Base-by-base conservation (phyloP, 2,329 filamentous ascomycete genomes). In the Pestalotiopsis sp. region DNA sequence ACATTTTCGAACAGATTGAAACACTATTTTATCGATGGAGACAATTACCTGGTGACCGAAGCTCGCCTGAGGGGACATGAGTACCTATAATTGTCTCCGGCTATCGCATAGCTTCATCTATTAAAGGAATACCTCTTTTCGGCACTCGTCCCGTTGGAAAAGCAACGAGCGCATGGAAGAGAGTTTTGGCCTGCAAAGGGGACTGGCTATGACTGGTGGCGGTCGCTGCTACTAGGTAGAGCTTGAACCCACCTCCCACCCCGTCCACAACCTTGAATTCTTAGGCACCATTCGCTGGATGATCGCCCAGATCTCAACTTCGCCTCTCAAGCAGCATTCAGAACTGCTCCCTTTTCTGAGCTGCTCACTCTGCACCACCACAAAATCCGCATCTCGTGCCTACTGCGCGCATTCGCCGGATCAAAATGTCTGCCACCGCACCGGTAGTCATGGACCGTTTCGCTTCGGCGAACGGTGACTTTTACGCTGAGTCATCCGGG, bases 401-500 rank as follows among this genome's bases (percentile, higher is more conserved):
- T 38, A n/a, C 12, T 58, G 17, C 36, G 17, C 45, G n/a, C 17
- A 49, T 25, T 27, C 56, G 41, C 17, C 27, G 9, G 11, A 27
- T n/a, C 14, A 69, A 52, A 31, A 77, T 77, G 74, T 73, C 77
- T 56, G 68, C 78, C 11, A 70, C 74, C 7, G 70, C 75, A 3
- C 76, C 79, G 3, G 77, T 73, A 62, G 68, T 73, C 9, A 76
- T 72, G 39, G 82, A 81, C 27, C 78, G 76, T 57, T 87, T 86
- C 76, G 78, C 81, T 61, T 86, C 80, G 66, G 76, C 77, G 1
- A 76, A 80, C 20, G 80, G 83, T 61, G 78, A 81, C 2, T 80
- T 87, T 69, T 85, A 82, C 70, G 82, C 80, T 52, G 80, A 85
- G 67, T 74, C 82, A 1, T 82, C 80, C 38, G 80, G 79, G 38